Base-by-base conservation (phyloP, 306 rosid species). In the Cucurbita moschata region DNA sequence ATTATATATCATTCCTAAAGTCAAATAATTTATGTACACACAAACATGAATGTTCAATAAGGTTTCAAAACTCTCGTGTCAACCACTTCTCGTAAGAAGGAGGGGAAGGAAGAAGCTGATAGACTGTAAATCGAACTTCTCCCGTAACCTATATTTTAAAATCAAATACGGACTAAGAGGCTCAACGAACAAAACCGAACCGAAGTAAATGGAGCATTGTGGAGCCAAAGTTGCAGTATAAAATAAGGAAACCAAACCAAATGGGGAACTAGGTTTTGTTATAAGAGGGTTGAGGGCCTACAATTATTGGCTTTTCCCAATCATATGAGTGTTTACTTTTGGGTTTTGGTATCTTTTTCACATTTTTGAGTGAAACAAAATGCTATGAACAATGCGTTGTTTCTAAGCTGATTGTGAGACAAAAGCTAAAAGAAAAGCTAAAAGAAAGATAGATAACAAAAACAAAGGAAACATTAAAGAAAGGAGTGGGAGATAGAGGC, bases 361-460 rank as follows among this genome's bases (percentile, higher is more conserved):
- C 4, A 60, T 52, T 13, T 47, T 3, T 47, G 0, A 62, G 71
- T 73, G 75, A 81, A 85, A 90, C 80, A 95, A 88, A 83, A 78
- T 79, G 82, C 78, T 43, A 82, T 13, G 54, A 50, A 66, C 77
- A 77, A 79, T 42, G 96, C 96, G 96, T 89, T 87, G 89, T 84
- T 85, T 83, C 83, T 79, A 89, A 91, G 97, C 96, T 82, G 96
- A 91, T 88, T 83, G 59, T 23, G 4, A 65, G 50, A 15, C 71
- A 72, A 50, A 14, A 49, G 5, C 4, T 3, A 9, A 44, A 44
- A 44, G 49, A 43, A 50, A 50, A 14, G 5, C 7, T 13, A 5
- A 49, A 49, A 49, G 53, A 49, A 16, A 47, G 53, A 50, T 18
- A 50, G 54, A 50, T 50, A 50, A 50, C 54, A 50, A 50, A 50